These are phyloP conservation scores for Cucurbita moschata DNA, from an alignment of 306 rosid genomes.

Conservation along the genomic window DNA sequence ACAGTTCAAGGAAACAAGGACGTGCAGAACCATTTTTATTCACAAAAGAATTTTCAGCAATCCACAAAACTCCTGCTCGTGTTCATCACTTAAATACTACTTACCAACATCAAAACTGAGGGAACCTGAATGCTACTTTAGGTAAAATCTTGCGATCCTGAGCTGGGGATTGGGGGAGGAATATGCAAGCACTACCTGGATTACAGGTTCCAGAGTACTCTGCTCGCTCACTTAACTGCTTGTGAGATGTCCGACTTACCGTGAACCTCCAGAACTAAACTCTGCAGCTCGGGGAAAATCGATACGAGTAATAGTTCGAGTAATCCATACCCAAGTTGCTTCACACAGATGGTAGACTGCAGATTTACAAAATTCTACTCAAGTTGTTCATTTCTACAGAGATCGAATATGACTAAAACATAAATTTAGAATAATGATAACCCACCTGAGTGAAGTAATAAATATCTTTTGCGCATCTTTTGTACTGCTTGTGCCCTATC, in stretches of 20 bases:
- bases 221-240: slow-evolving; percentile 20
- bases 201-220: neutral
- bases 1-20: slow-evolving; percentile 14
- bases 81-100: neutral
- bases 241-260: slow-evolving; percentile 26
- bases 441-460: slow-evolving; percentile 86
- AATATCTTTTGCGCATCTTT: slow-evolving; percentile 80
- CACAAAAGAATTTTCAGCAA: neutral
- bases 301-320: slow-evolving; percentile 62
- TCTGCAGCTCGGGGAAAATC: slow-evolving; percentile 73
- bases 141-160: slow-evolving; percentile 1
- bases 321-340: slow-evolving; percentile 69
- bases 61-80: neutral
- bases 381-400: slow-evolving; percentile 9
- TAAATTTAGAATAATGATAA: slow-evolving; percentile 6
- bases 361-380: neutral
- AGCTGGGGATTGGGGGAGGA: slow-evolving; percentile 9
- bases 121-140: slow-evolving; percentile 6
- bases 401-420: neutral
- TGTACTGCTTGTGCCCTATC: slow-evolving; percentile 76
- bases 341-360: slow-evolving; percentile 74
- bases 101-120: slow-evolving; percentile 8
- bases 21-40: slow-evolving; percentile 3
- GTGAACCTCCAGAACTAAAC: slow-evolving; percentile 47
- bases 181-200: slow-evolving; percentile 13